These are phyloP conservation scores for Aureobasidium subglaciale DNA, from an alignment of 2,329 filamentous ascomycete species.

Conservation along the genomic window DNA sequence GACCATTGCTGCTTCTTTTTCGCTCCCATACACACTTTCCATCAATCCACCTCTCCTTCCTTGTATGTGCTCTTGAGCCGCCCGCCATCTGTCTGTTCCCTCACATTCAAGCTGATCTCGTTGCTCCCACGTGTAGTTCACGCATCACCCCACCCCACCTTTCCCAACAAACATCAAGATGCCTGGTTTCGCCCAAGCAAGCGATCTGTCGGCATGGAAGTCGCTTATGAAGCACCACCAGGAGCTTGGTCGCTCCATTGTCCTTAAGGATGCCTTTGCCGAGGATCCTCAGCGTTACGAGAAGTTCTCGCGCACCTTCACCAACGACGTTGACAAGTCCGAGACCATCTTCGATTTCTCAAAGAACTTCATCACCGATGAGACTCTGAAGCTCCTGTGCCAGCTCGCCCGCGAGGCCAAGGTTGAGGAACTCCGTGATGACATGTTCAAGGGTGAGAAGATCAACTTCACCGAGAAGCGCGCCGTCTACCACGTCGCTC, in stretches of 20 bases:
- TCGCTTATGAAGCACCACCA: constrained; percentile 84
- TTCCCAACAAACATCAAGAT: constrained; percentile 31
- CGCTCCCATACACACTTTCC: background rate
- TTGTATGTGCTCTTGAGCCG: background rate
- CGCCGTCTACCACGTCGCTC: constrained; percentile 89
- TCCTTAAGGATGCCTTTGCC: constrained; percentile 84
- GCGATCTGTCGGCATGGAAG: constrained; percentile 78
- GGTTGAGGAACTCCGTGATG: constrained; percentile 87
- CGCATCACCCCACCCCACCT: constrained; percentile 14
- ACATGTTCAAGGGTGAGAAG: constrained; percentile 95
- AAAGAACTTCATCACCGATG: constrained; percentile 96
- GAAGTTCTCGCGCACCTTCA: constrained; percentile 82
- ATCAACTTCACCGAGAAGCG: constrained; percentile 99
- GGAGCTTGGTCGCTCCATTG: constrained; percentile 73
- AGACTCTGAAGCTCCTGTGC: constrained; percentile 79
- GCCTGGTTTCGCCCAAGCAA: constrained; percentile 71
- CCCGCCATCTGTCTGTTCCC: background rate
- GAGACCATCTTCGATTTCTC: constrained; percentile 97
- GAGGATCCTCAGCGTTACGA: constrained; percentile 80
- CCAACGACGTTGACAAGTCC: constrained; percentile 66
- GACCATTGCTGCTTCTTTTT: background rate
- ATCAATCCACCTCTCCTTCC: background rate
- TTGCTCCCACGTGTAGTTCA: constrained; percentile 9
- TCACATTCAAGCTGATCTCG: background rate
- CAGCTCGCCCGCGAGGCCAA: constrained; percentile 88